These are phyloP conservation scores for Tricladium varicosporioides DNA, from an alignment of 2,329 filamentous ascomycete species.

Conservation along the genomic window DNA sequence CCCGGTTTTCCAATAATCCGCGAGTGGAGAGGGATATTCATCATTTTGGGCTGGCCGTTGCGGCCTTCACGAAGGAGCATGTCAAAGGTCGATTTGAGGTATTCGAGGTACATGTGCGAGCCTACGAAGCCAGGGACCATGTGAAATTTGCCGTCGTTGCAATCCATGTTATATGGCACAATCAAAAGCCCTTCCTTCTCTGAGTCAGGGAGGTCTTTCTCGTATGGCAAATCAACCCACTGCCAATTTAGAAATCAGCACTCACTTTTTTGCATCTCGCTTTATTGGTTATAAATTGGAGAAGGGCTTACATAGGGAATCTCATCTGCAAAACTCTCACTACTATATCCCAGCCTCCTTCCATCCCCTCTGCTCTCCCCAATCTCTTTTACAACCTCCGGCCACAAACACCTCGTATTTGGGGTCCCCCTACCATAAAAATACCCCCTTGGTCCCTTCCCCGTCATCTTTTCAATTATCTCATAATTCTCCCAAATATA, in stretches of 20 bases:
- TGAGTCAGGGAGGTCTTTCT: conserved; percentile 39
- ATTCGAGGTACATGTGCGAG: conserved; percentile 25
- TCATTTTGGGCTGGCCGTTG: conserved; percentile 49
- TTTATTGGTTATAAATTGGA: too few species aligned
- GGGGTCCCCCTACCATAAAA: conserved; percentile 37
- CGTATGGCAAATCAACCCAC: conserved; percentile 50
- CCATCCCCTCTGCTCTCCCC: conserved; percentile 41
- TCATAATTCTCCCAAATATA: conserved; percentile 37
- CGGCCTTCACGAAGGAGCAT: conserved; percentile 44
- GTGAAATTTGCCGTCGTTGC: conserved; percentile 41
- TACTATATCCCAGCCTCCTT: conserved; percentile 43
- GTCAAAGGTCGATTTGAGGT: conserved; percentile 52
- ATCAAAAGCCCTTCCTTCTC: conserved; percentile 46
- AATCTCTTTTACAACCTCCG: conserved; percentile 49
- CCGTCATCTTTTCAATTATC: conserved; percentile 33
- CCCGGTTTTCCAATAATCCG: conserved; percentile 50
- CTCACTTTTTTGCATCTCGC: too few species aligned
- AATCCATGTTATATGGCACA: conserved; percentile 53
- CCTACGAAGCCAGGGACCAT: conserved; percentile 24
- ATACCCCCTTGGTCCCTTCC: conserved; percentile 34
- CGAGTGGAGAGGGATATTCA: conserved; percentile 53
- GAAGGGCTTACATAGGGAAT: conserved; percentile 41
- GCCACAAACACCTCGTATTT: conserved; percentile 44
- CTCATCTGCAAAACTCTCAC: conserved; percentile 49
- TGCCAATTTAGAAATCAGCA: too few species aligned